phyloP scores from a whole-genome alignment of 2,329 filamentous ascomycete species.

The Fusarium neocosmosporiellum region DNA sequence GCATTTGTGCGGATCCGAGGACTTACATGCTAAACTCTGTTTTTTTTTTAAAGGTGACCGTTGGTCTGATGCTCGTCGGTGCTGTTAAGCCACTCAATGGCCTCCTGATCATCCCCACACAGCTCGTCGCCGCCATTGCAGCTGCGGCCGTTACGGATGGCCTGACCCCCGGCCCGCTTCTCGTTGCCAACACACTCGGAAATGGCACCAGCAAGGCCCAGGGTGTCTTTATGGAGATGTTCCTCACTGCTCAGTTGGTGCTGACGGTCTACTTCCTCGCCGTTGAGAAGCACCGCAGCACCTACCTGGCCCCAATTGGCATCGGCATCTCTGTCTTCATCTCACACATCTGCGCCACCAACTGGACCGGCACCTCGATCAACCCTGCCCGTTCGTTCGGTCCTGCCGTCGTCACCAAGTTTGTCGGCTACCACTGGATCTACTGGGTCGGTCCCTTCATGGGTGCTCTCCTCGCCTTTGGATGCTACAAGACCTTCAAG shows the following conservation, averaged over 20 bases:
- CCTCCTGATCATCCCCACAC: slow-evolving; percentile 63
- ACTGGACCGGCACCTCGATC: slow-evolving; percentile 60
- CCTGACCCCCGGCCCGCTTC: slow-evolving; percentile 67
- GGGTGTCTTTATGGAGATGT: slow-evolving; percentile 75
- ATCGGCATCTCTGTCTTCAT: slow-evolving; percentile 80
- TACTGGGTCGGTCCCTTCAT: slow-evolving; percentile 66
- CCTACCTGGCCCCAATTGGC: slow-evolving; percentile 76
- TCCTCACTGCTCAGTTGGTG: slow-evolving; percentile 72
- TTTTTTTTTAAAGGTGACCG: slow-evolving; percentile 56
- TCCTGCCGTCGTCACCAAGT: slow-evolving; percentile 57
- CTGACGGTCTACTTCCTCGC: slow-evolving; percentile 77
- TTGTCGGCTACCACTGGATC: slow-evolving; percentile 63
- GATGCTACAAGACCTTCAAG: slow-evolving; percentile 63
- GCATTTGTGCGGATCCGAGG: background rate
- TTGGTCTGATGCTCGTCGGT: slow-evolving; percentile 69
- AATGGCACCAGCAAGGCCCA: slow-evolving; percentile 63
- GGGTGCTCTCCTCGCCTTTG: slow-evolving; percentile 61
- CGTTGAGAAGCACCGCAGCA: slow-evolving; percentile 78
- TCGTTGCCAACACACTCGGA: slow-evolving; percentile 67
- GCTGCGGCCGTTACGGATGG: slow-evolving; percentile 67
- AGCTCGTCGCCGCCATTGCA: slow-evolving; percentile 69
- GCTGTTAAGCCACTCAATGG: slow-evolving; percentile 65
- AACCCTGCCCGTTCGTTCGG: slow-evolving; percentile 65
- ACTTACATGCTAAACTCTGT: slow-evolving; percentile 2
- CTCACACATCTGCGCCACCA: slow-evolving; percentile 57